Evolutionary conservation across 1,284 basidiomycete species (phyloP), one percentile per base, ranked within the genome.

Genomic region (Trichosporon asahii): DNA sequence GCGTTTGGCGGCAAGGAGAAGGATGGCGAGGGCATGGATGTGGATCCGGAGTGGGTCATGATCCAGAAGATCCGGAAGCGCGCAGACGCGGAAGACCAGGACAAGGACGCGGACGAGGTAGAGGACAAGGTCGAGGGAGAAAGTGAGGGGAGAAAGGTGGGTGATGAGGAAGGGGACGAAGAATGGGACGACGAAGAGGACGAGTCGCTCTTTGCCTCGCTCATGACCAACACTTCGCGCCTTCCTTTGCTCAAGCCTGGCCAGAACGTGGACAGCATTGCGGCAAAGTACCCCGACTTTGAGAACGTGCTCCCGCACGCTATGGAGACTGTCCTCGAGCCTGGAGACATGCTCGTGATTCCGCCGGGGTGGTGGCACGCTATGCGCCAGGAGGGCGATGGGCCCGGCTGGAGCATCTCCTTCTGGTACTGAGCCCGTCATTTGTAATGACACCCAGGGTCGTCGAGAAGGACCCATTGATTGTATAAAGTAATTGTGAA

Each of bases 341-440:
- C 92, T 0, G 95, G 95, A 0, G 95, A 97, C 82, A 75, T 95
- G 70, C 84, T 98, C 57, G 91, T 92, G 78, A 89, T 97, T 76
- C 94, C 94, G 27, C 90, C 91, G 1, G 90, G 92, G 25, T 97
- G 93, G 93, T 95, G 93, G 93, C 93, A 95, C 82, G 91, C 90
- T 5, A 93, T 95, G 91, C 87, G 89, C 65, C 90, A 90, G 78
- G 91, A 93, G 83, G 88, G 82, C 1, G 69, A 70, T 6, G 79
- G 73, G 2, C 76, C 77, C 0, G 79, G 78, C 2, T 84, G 82
- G 81, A 82, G 81, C 70, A 78, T 84, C 1, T 83, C 82, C 4
- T 83, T 82, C 72, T 84, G 83, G 83, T 83, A 80, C 67, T 84
- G 18, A 61, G 29, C 18, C 27, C 27, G n/a, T 8, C 15, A 27